Percentiles rank a stretch among this genome's conserved stretches.
These are phyloP conservation scores for Exserohilum rostratum DNA, from an alignment of 2,329 filamentous ascomycete species.

Conservation along the genomic window DNA sequence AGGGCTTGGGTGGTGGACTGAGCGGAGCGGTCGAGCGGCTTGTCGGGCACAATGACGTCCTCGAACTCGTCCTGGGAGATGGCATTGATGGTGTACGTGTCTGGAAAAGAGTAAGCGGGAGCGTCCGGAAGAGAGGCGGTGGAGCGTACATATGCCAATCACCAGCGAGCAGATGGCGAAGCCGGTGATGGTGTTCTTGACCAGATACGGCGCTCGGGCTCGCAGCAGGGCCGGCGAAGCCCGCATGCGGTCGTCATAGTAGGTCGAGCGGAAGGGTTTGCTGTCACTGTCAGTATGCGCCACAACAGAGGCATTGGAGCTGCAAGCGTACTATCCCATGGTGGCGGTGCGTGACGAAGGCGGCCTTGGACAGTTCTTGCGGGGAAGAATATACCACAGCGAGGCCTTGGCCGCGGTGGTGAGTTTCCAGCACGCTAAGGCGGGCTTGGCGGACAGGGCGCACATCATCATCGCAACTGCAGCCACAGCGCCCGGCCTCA, in stretches of 20 bases:
- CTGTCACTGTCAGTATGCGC: constrained; percentile 27
- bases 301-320: background rate
- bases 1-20: constrained; percentile 39
- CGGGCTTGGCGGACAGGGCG: constrained; percentile 17
- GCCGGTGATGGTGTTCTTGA: constrained; percentile 87
- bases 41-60: constrained; percentile 87
- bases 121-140: background rate
- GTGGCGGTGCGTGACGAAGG: constrained; percentile 32
- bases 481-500: constrained; percentile 14
- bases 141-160: constrained; percentile 76
- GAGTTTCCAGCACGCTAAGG: constrained; percentile 23
- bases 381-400: constrained; percentile 19
- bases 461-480: constrained; percentile 15
- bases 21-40: constrained; percentile 59
- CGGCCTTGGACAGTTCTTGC: constrained; percentile 23
- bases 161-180: constrained; percentile 75
- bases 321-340: constrained; percentile 45
- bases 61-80: constrained; percentile 97
- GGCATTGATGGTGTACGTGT: constrained; percentile 75
- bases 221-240: constrained; percentile 89
- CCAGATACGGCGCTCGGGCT: constrained; percentile 86
- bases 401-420: constrained; percentile 26
- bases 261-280: constrained; percentile 69
- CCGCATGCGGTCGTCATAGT: constrained; percentile 88
- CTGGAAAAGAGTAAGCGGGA: constrained; percentile 49